A percentile compares a stretch with the other conserved stretches of the same genome.
Evolutionary conservation across 148 eudicot species (phyloP).

Genomic region (Vaccinium corymbosum): DNA sequence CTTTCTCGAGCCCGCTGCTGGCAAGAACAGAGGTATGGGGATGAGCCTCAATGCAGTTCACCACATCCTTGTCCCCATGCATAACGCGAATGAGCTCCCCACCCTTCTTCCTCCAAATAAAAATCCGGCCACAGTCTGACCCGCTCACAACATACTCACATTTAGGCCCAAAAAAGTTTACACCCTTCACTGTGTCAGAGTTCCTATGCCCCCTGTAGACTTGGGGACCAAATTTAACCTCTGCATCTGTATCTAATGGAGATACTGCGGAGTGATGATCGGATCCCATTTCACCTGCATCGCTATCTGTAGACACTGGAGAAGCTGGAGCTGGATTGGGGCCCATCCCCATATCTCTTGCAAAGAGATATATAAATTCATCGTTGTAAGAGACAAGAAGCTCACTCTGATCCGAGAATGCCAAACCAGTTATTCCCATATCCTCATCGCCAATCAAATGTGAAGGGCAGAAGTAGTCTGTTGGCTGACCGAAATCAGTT

Average conservation of each 20-base stretch:
- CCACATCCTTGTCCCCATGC: slow-evolving; percentile 75
- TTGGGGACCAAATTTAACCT: slow-evolving; percentile 42
- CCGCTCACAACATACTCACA: slow-evolving; percentile 89
- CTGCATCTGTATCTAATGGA: slow-evolving; percentile 26
- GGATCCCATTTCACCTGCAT: slow-evolving; percentile 29
- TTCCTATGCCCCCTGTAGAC: slow-evolving; percentile 81
- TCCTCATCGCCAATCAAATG: slow-evolving; percentile 63
- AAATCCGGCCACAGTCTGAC: slow-evolving; percentile 91
- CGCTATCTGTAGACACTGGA: slow-evolving; percentile 31
- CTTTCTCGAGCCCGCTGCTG: slow-evolving; percentile 79
- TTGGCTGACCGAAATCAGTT: slow-evolving; percentile 64
- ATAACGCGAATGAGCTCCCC: slow-evolving; percentile 83
- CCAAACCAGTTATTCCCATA: slow-evolving; percentile 80
- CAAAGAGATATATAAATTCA: slow-evolving; percentile 73
- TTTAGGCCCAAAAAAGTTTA: slow-evolving; percentile 78
- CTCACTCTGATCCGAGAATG: slow-evolving; percentile 85
- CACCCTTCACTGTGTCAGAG: slow-evolving; percentile 78
- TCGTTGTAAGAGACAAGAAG: slow-evolving; percentile 78
- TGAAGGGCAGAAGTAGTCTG: slow-evolving; percentile 69
- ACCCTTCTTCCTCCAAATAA: slow-evolving; percentile 79
- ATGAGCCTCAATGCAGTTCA: slow-evolving; percentile 84
- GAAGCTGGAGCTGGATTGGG: slow-evolving; percentile 47
- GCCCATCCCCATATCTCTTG: slow-evolving; percentile 72
- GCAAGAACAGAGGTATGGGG: slow-evolving; percentile 77
- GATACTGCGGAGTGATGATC: slow-evolving; percentile 25